phyloP scores from a whole-genome alignment of 768 basidiomycete genomes.

The Candolleomyces aberdarensis region DNA sequence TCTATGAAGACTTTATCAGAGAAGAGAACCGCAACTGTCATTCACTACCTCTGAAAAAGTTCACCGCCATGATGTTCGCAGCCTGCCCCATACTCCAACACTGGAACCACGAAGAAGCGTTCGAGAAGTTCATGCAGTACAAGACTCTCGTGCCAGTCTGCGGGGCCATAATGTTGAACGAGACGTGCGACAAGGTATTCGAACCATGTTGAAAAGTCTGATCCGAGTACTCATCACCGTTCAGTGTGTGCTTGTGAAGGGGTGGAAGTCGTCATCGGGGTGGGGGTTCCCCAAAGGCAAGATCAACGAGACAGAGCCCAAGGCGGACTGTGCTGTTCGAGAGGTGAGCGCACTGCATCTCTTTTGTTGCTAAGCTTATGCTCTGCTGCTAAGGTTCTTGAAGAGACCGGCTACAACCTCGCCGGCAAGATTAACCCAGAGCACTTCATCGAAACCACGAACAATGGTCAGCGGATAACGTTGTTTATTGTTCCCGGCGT shows the following conservation, averaged over 20 bases:
- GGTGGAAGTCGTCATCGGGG: slow-evolving; percentile 94
- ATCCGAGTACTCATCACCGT: background rate
- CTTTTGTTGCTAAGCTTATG: slow-evolving; percentile 1
- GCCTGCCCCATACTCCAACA: slow-evolving; percentile 80
- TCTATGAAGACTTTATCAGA: slow-evolving; percentile 97
- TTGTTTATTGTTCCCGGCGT: slow-evolving; percentile 88
- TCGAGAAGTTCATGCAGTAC: slow-evolving; percentile 90
- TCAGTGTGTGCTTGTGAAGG: slow-evolving; percentile 96
- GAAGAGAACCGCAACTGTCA: slow-evolving; percentile 87
- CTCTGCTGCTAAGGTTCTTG: slow-evolving; percentile 66
- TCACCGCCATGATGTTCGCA: slow-evolving; percentile 88
- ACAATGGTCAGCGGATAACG: slow-evolving; percentile 88
- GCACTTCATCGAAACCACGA: slow-evolving; percentile 79
- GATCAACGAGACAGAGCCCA: slow-evolving; percentile 91
- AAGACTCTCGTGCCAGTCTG: slow-evolving; percentile 97
- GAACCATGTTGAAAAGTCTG: background rate
- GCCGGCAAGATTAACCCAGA: slow-evolving; percentile 60
- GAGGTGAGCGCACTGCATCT: slow-evolving; percentile 57
- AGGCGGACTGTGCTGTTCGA: slow-evolving; percentile 81
- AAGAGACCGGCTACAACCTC: slow-evolving; percentile 95
- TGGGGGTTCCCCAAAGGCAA: slow-evolving; percentile 99
- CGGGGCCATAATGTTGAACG: slow-evolving; percentile 94
- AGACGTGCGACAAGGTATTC: slow-evolving; percentile 86
- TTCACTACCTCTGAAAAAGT: slow-evolving; percentile 85
- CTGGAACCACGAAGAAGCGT: slow-evolving; percentile 86